These are phyloP conservation scores for Letharia lupina DNA, from an alignment of 495 filamentous ascomycete genomes.

Conservation along the genomic window DNA sequence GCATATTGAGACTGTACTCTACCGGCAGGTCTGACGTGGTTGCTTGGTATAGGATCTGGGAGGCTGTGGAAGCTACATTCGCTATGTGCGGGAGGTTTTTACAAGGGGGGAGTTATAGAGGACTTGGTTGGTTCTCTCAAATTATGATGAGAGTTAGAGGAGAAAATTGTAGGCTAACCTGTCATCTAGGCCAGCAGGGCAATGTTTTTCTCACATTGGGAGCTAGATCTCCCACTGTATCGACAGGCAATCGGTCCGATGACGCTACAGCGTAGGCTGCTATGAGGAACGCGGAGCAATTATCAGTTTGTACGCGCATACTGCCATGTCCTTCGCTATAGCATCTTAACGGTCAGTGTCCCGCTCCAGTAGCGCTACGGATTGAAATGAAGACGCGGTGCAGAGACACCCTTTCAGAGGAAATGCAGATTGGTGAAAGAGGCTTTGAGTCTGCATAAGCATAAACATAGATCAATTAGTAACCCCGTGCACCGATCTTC, in stretches of 20 bases:
- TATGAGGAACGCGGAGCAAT: not conserved
- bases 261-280: not conserved
- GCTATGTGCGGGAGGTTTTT: not conserved
- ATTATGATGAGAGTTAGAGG: too few relatives aligned
- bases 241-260: not conserved
- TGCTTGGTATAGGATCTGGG: slow-evolving; percentile 11
- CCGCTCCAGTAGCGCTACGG: too few relatives aligned
- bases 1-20: not conserved
- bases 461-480: too few relatives aligned
- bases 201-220: slow-evolving; percentile 5
- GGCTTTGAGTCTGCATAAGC: too few relatives aligned
- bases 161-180: slow-evolving; percentile 32
- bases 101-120: not conserved
- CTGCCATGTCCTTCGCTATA: not conserved
- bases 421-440: too few relatives aligned
- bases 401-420: too few relatives aligned
- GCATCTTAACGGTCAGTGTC: too few relatives aligned
- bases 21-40: not conserved
- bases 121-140: slow-evolving; percentile 29
- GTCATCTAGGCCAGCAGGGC: slow-evolving; percentile 26
- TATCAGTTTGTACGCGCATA: not conserved
- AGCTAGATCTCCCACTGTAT: not conserved
- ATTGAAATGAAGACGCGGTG: too few relatives aligned
- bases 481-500: too few relatives aligned
- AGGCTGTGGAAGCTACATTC: slow-evolving; percentile 6